Percentiles rank a stretch among this genome's conserved stretches.
Evolutionary conservation across 139 green algal genomes (phyloP).

Genomic region (Marvania coccoides): DNA sequence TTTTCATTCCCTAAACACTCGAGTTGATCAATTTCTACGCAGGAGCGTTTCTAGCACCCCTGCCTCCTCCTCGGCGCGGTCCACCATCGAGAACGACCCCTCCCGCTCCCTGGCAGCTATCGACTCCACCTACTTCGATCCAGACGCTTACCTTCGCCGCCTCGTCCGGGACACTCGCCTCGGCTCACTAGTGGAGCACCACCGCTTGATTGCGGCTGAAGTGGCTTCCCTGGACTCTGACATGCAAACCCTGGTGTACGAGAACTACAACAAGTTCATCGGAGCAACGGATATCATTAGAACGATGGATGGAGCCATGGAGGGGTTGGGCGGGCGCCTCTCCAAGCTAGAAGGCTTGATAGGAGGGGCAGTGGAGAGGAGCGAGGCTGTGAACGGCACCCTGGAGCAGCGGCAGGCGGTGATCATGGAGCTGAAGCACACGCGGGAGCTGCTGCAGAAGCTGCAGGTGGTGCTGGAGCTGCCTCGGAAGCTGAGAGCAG

Average conservation of each 20-base stretch:
- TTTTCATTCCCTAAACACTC: too few species aligned
- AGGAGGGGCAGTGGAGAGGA: conserved; percentile 46
- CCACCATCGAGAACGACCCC: neutral
- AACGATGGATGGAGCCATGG: conserved; percentile 53
- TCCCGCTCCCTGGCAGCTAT: neutral
- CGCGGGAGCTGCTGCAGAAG: conserved; percentile 71
- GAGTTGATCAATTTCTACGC: neutral
- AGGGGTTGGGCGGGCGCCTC: conserved; percentile 50
- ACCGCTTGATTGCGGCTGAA: conserved; percentile 72
- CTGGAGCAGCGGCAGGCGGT: conserved; percentile 63
- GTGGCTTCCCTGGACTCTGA: conserved; percentile 89
- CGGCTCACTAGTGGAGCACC: conserved; percentile 35
- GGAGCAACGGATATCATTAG: conserved; percentile 91
- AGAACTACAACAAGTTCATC: conserved; percentile 99
- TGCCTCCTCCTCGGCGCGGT: neutral
- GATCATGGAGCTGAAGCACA: conserved; percentile 82
- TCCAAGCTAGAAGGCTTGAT: conserved; percentile 6
- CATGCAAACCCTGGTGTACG: conserved; percentile 96
- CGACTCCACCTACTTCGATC: conserved; percentile 19
- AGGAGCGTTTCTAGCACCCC: conserved; percentile 51
- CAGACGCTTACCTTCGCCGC: conserved; percentile 8
- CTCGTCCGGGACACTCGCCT: conserved; percentile 23
- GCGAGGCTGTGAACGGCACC: conserved; percentile 68
- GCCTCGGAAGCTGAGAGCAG: conserved; percentile 52
- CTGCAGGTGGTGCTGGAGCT: conserved; percentile 74